These are phyloP conservation scores for Phaeosphaeriaceae sp. DNA, from an alignment of 2,329 filamentous ascomycete genomes.

Conservation along the genomic window DNA sequence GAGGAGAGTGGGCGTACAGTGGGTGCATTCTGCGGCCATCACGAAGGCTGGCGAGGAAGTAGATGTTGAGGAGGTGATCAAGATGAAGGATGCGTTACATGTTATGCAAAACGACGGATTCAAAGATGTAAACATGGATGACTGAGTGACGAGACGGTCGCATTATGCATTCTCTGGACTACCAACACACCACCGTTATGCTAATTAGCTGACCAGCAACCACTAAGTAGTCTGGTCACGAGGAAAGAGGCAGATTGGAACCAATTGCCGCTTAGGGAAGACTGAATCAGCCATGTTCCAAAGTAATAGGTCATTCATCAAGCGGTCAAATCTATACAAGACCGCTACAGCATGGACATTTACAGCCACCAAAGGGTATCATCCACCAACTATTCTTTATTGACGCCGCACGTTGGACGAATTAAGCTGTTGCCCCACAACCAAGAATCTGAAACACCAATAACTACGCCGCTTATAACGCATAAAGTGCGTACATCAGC, in stretches of 20 bases:
- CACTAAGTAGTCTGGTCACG: no score
- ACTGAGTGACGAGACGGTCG: neutral
- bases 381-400: conserved; percentile 2
- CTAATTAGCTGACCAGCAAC: no score
- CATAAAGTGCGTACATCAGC: conserved; percentile 32
- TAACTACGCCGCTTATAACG: conserved; percentile 11
- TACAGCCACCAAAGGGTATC: conserved; percentile 26
- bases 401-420: no score
- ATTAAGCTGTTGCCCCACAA: no score
- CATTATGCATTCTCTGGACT: neutral
- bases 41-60: conserved; percentile 39
- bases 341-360: conserved; percentile 6
- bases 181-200: no score
- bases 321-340: conserved; percentile 11
- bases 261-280: no score
- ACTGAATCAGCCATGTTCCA: neutral
- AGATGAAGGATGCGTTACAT: conserved; percentile 10
- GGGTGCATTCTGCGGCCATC: conserved; percentile 56
- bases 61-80: conserved; percentile 35
- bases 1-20: conserved; percentile 34
- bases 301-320: conserved; percentile 21
- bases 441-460: neutral
- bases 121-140: conserved; percentile 2
- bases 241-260: no score
- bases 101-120: neutral